Evolutionary conservation across 352 stramenopile species (phyloP), one percentile per base, ranked within the genome.

Genomic region (Aphanomyces euteiches): DNA sequence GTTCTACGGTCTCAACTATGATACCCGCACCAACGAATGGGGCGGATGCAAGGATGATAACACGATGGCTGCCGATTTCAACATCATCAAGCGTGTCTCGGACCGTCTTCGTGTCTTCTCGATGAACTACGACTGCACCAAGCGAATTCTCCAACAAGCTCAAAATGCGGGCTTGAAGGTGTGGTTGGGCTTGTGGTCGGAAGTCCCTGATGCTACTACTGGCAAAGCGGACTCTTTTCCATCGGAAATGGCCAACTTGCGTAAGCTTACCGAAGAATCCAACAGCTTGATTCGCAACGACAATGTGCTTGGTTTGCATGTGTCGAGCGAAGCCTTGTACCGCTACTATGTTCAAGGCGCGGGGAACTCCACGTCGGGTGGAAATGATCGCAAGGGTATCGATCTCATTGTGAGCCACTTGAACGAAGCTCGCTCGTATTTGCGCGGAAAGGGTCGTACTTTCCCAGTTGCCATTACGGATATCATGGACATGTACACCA

Each of bases 311-410:
- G 80, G 73, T 7, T 40, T 93, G 21, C 73, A 87, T 59, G 81
- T 93, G 0, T 84, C 83, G 45, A 90, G 81, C 48, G 83, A 91
- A 40, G 79, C 83, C 36, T 79, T 93, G 48, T 91, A 89, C 78
- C 85, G 82, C 57, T 69, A 87, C 47, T 75, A 90, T 41, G 78
- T 88, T 64, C 76, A 65, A 17, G 80, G 64, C 13, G n/a, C 17
- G 8, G 47, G 19, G 10, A 56, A 56, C 54, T n/a, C 40, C 8
- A 63, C 12, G 40, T 50, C 43, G 43, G 17, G 10, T 12, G 43
- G 50, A 17, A 19, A 7, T 7, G 50, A 58, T 3, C 50, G 7
- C 50, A 17, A 19, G 8, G 50, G 50, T 28, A 19, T 58, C 15
- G 40, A 56, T 13, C 13, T 13, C 13, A n/a, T 67, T 19, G 7